Conservation (phyloP, 2,329 filamentous ascomycete species). For the Colletotrichum tropicale region DNA sequence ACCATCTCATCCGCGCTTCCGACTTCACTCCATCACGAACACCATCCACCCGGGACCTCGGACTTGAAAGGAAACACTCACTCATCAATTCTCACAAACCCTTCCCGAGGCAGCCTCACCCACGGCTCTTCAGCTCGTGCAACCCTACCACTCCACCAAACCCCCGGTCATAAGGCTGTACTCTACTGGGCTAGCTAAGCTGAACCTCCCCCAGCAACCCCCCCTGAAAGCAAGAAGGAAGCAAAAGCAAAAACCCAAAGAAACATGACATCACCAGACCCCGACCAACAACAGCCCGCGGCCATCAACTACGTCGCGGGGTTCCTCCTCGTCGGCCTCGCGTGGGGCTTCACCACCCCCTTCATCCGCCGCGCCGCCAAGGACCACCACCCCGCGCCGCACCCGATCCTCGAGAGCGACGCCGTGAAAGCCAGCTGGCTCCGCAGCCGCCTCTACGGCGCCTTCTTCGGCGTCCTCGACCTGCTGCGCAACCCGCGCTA, state of each 20-base stretch:
- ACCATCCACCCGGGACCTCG: neutral
- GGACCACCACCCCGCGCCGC: slow-evolving; percentile 69
- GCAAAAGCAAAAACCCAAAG: neutral
- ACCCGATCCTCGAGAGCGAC: slow-evolving; percentile 56
- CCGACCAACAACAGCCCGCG: slow-evolving; percentile 43
- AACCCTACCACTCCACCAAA: neutral
- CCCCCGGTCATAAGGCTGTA: neutral
- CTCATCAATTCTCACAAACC: neutral
- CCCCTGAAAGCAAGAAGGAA: neutral
- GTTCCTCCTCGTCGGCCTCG: slow-evolving; percentile 88
- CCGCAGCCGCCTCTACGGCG: slow-evolving; percentile 64
- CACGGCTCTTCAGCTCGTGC: neutral
- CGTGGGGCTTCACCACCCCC: slow-evolving; percentile 91
- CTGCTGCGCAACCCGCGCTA: slow-evolving; percentile 83
- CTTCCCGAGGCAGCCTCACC: neutral
- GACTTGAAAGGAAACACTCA: neutral
- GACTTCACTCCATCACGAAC: slow-evolving; percentile 14
- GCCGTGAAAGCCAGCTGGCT: slow-evolving; percentile 63
- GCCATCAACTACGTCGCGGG: slow-evolving; percentile 84
- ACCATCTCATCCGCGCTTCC: neutral
- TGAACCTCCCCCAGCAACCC: neutral
- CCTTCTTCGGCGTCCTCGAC: slow-evolving; percentile 78
- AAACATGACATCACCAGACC: slow-evolving; percentile 13
- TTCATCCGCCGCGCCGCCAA: slow-evolving; percentile 90
- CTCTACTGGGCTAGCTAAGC: neutral